These are phyloP conservation scores for Microbotryum silenes-acaulis DNA, from an alignment of 1,284 basidiomycete species.

Conservation along the genomic window DNA sequence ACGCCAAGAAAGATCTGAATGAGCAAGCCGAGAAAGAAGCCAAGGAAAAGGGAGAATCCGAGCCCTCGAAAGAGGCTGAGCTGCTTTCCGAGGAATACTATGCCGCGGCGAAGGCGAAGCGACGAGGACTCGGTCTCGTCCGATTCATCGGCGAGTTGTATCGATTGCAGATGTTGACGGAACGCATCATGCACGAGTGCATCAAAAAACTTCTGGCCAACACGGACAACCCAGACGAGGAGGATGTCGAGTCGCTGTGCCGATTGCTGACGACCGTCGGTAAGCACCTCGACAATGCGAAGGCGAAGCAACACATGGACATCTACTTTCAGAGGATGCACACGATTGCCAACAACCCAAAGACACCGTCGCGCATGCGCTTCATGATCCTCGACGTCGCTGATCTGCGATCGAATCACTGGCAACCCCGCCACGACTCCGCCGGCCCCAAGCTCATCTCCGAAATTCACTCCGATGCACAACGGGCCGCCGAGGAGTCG, in stretches of 20 bases:
- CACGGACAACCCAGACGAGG: slow-evolving; percentile 89
- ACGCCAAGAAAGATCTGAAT: slow-evolving; percentile 48
- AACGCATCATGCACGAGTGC: slow-evolving; percentile 93
- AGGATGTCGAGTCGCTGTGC: slow-evolving; percentile 93
- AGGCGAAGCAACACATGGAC: slow-evolving; percentile 76
- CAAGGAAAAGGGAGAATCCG: slow-evolving; percentile 28
- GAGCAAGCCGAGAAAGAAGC: slow-evolving; percentile 43
- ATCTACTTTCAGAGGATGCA: slow-evolving; percentile 88
- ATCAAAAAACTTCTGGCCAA: slow-evolving; percentile 89
- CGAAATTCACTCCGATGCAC: slow-evolving; percentile 72
- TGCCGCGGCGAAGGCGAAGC: slow-evolving; percentile 90
- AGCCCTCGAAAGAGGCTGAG: slow-evolving; percentile 40
- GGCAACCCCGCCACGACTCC: slow-evolving; percentile 64
- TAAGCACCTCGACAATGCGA: slow-evolving; percentile 63
- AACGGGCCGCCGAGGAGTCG: slow-evolving; percentile 66
- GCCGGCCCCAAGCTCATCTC: slow-evolving; percentile 82
- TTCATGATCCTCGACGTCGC: slow-evolving; percentile 93
- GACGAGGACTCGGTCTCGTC: slow-evolving; percentile 90
- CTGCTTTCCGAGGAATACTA: slow-evolving; percentile 93
- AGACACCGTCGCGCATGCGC: slow-evolving; percentile 77
- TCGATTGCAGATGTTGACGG: slow-evolving; percentile 90
- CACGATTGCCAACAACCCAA: slow-evolving; percentile 62
- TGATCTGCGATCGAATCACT: slow-evolving; percentile 75
- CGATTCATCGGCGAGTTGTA: slow-evolving; percentile 97
- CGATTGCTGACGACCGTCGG: slow-evolving; percentile 88